Percentiles rank a stretch among this genome's conserved stretches.
These are phyloP conservation scores for Penicillium herquei DNA, from an alignment of 495 filamentous ascomycete species.

Conservation along the genomic window DNA sequence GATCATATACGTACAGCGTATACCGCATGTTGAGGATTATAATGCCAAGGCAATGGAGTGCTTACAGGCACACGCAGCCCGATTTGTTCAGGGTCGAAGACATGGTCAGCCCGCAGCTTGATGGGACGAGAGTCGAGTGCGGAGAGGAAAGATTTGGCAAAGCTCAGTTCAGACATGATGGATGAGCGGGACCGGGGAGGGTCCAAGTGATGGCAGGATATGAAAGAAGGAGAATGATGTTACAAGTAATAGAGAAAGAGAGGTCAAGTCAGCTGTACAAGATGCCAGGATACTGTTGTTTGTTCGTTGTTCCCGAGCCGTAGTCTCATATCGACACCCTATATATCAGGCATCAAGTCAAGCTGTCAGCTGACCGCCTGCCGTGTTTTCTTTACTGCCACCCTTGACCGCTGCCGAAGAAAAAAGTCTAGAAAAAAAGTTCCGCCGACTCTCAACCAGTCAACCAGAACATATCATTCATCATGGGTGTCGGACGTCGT, in stretches of 20 bases:
- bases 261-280: no score
- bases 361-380: conserved; percentile 29
- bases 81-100: conserved; percentile 75
- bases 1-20: not conserved
- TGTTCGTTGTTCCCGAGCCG: not conserved
- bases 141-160: conserved; percentile 79
- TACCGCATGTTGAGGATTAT: no score
- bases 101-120: conserved; percentile 79
- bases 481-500: conserved; percentile 86
- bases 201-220: not conserved
- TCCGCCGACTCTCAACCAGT: conserved; percentile 10
- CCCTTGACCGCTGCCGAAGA: conserved; percentile 31
- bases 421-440: conserved; percentile 36
- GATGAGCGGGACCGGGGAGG: not conserved
- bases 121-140: conserved; percentile 71
- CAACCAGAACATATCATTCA: conserved; percentile 32
- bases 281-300: not conserved
- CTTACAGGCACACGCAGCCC: conserved; percentile 69
- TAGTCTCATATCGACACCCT: no score
- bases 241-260: no score
- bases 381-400: conserved; percentile 27
- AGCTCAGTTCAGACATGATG: conserved; percentile 80
- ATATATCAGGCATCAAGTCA: no score
- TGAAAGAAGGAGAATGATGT: no score
- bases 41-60: no score